Percentiles rank a stretch among this genome's conserved stretches.
phyloP scores from a whole-genome alignment of 1,284 basidiomycete genomes.

The Tranzscheliella williamsii region DNA sequence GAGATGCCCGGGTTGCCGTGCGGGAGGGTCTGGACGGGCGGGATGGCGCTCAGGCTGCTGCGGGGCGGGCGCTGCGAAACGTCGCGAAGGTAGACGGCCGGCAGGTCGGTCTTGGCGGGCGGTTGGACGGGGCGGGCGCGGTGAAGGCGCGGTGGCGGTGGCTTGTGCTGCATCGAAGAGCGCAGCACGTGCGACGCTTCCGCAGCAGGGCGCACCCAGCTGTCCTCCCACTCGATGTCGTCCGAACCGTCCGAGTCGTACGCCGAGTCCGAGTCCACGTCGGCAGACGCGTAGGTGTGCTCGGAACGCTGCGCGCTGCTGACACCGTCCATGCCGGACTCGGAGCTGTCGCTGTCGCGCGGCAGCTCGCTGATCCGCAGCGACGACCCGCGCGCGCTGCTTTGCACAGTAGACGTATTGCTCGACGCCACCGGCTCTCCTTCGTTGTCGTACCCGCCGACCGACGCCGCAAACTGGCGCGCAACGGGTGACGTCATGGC shows the following conservation, averaged over 20 bases:
- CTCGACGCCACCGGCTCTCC: neutral
- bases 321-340: neutral
- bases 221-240: constrained; percentile 17
- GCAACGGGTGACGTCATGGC: constrained; percentile 3
- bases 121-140: too few species aligned
- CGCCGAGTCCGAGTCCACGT: neutral
- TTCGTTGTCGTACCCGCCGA: too few species aligned
- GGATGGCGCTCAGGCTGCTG: too few species aligned
- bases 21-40: too few species aligned
- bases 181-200: neutral
- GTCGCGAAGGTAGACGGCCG: neutral
- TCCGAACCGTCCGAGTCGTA: constrained; percentile 4
- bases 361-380: neutral
- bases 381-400: neutral
- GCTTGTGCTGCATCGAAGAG: neutral
- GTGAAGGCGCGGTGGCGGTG: too few species aligned
- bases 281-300: constrained; percentile 1
- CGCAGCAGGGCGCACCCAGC: too few species aligned
- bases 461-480: neutral
- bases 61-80: too few species aligned
- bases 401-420: neutral
- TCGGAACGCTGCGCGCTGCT: neutral
- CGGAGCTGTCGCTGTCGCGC: neutral
- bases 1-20: too few species aligned
- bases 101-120: too few species aligned